A percentile compares a stretch with the other conserved stretches of the same genome.
These are phyloP conservation scores for Mallotus nudiflorus DNA, from an alignment of 345 rosid genomes.

Conservation along the genomic window DNA sequence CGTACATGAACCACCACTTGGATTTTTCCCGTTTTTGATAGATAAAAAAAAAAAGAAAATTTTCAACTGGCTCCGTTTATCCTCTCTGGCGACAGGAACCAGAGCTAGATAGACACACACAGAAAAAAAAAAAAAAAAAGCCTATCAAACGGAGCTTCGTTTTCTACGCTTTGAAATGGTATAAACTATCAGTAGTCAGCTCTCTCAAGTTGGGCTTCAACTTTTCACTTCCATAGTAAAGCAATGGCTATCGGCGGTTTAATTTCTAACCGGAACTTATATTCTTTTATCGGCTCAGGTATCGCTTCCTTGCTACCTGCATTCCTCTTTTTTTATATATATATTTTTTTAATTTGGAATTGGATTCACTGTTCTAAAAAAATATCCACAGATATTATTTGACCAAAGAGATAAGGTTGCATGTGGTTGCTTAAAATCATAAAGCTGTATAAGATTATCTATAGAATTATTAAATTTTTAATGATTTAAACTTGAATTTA, in stretches of 20 bases:
- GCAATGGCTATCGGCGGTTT: constrained; percentile 80
- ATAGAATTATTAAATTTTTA: background rate
- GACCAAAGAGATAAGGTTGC: background rate
- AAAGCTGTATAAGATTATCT: background rate
- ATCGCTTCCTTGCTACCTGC: background rate
- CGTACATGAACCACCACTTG: constrained; percentile 37
- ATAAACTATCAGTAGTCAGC: constrained; percentile 15
- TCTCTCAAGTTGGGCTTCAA: constrained; percentile 34
- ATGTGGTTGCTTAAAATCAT: background rate
- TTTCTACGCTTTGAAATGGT: constrained; percentile 25
- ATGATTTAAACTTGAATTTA: background rate
- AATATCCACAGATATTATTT: too few relatives aligned
- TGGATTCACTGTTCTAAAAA: background rate
- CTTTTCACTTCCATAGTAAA: constrained; percentile 3
- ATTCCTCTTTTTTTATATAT: constrained; percentile 8
- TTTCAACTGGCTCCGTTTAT: constrained; percentile 27
- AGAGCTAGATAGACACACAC: constrained; percentile 5
- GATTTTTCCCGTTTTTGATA: constrained; percentile 56
- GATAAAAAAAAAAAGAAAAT: background rate
- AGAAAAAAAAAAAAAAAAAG: background rate
- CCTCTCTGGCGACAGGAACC: constrained; percentile 18
- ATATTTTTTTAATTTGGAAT: constrained; percentile 12
- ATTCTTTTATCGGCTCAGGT: constrained; percentile 16
- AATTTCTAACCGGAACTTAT: constrained; percentile 62
- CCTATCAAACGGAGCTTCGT: background rate